Evolutionary conservation across 2,329 filamentous ascomycete genomes (phyloP).

Genomic region (Botrytis cinerea): DNA sequence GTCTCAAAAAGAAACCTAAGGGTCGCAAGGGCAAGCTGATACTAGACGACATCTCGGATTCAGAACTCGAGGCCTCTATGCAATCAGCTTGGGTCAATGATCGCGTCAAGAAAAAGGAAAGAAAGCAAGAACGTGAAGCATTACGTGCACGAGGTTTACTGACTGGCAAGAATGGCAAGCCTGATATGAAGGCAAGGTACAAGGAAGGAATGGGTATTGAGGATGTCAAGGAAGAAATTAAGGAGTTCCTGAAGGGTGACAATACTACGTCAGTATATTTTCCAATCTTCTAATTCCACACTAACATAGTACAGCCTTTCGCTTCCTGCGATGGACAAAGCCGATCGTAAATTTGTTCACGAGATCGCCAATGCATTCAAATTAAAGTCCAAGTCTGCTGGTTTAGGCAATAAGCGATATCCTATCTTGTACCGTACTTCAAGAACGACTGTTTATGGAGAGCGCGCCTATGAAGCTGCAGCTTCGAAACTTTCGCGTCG

Average conservation of each 20-base stretch:
- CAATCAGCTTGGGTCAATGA: slow-evolving; percentile 65
- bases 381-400: slow-evolving; percentile 81
- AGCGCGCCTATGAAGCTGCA: slow-evolving; percentile 54
- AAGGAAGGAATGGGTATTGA: slow-evolving; percentile 68
- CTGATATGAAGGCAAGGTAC: slow-evolving; percentile 68
- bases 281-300: slow-evolving; percentile 19
- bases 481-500: slow-evolving; percentile 52
- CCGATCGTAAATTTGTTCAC: slow-evolving; percentile 76
- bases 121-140: slow-evolving; percentile 70
- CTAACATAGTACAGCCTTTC: slow-evolving; percentile 55
- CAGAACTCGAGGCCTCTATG: slow-evolving; percentile 64
- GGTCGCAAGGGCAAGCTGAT: slow-evolving; percentile 56
- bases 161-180: slow-evolving; percentile 55
- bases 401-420: slow-evolving; percentile 70
- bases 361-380: slow-evolving; percentile 73
- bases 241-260: slow-evolving; percentile 65
- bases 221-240: slow-evolving; percentile 72
- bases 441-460: slow-evolving; percentile 62
- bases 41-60: slow-evolving; percentile 61
- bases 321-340: slow-evolving; percentile 82
- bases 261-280: slow-evolving; percentile 59
- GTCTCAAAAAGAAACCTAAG: slow-evolving; percentile 64
- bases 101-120: slow-evolving; percentile 68
- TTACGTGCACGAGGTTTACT: slow-evolving; percentile 67
- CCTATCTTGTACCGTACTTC: slow-evolving; percentile 75